These are phyloP conservation scores for Dendrobium chrysotoxum DNA, from an alignment of 106 monocot genomes.

Conservation along the genomic window DNA sequence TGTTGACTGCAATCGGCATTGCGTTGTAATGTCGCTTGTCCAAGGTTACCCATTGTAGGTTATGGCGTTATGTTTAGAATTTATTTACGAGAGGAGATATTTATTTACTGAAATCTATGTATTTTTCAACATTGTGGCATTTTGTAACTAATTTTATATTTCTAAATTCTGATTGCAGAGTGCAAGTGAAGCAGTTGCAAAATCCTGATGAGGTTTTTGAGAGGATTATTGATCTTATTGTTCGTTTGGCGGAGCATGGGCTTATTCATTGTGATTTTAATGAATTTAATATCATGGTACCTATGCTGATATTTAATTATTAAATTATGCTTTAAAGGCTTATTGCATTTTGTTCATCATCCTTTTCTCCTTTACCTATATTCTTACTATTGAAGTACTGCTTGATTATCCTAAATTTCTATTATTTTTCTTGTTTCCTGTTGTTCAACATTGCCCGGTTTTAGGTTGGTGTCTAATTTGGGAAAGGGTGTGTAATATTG, in stretches of 20 bases:
- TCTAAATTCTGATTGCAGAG: conserved; percentile 24
- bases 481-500: not conserved
- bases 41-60: conserved; percentile 95
- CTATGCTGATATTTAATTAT: not conserved
- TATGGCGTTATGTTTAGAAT: conserved; percentile 3
- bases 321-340: not conserved
- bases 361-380: not conserved
- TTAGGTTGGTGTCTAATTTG: not conserved
- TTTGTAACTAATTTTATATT: not conserved
- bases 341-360: not conserved
- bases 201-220: conserved; percentile 83
- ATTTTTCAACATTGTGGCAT: not conserved
- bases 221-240: conserved; percentile 59
- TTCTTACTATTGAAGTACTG: no score
- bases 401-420: not conserved
- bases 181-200: conserved; percentile 75
- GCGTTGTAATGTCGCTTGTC: conserved; percentile 91
- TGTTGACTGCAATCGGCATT: conserved; percentile 93
- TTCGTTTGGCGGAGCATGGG: conserved; percentile 90
- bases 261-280: conserved; percentile 98
- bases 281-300: conserved; percentile 94
- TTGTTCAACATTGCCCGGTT: not conserved
- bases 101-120: not conserved
- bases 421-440: not conserved
- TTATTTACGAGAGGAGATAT: not conserved